Evolutionary conservation across 1,284 basidiomycete genomes (phyloP).

Genomic region (Sanghuangporus weigelae): DNA sequence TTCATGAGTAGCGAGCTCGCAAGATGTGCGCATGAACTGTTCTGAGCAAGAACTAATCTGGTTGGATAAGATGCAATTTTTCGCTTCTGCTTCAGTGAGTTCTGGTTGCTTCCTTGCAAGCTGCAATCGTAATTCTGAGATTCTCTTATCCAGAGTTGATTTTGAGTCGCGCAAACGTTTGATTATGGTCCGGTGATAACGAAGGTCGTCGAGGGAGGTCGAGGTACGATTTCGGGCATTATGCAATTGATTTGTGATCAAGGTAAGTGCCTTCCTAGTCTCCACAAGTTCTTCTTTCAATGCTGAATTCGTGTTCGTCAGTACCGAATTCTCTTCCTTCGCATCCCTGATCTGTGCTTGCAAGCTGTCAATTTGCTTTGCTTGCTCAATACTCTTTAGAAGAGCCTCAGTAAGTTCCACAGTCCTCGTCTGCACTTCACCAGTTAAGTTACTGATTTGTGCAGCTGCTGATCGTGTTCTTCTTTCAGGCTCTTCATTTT

Average conservation of each 20-base stretch:
- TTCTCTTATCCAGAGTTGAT: neutral
- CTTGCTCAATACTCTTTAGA: neutral
- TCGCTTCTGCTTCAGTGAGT: neutral
- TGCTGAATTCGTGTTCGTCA: neutral
- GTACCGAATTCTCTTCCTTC: neutral
- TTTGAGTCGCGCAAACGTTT: neutral
- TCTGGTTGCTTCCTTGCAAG: neutral
- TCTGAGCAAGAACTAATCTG: neutral
- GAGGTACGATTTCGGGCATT: neutral
- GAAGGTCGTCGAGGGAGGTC: neutral
- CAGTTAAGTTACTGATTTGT: neutral
- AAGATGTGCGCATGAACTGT: neutral
- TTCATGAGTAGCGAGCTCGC: neutral
- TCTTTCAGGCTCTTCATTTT: neutral
- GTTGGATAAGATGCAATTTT: neutral
- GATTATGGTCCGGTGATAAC: neutral
- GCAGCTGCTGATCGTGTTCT: neutral
- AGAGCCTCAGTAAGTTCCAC: neutral
- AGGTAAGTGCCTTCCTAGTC: neutral
- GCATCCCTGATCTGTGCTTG: neutral
- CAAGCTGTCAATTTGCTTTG: neutral
- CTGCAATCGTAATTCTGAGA: neutral
- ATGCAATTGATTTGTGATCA: neutral
- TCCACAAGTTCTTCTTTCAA: neutral
- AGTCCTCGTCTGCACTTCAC: neutral